These are phyloP conservation scores for Eragrostis nindensis DNA, from an alignment of 176 grass and related monocot genomes.

Conservation along the genomic window DNA sequence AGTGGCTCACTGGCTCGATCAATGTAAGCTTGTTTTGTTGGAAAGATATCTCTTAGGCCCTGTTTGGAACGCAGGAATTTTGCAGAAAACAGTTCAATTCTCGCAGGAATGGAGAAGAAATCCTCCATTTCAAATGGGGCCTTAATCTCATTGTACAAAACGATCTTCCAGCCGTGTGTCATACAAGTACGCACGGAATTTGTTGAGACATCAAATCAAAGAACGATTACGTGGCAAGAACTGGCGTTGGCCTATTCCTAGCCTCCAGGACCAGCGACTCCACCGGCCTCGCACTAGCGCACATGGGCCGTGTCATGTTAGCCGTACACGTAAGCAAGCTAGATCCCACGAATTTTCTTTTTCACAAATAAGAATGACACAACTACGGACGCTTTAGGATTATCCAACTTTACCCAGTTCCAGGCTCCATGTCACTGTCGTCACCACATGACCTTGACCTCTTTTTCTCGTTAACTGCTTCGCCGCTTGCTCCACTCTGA, in stretches of 20 bases:
- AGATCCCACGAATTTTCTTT: neutral
- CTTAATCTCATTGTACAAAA: too few relatives aligned
- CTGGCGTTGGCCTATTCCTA: neutral
- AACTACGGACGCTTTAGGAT: neutral
- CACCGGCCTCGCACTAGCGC: conserved; percentile 25
- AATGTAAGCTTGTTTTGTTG: too few relatives aligned
- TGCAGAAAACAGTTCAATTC: too few relatives aligned
- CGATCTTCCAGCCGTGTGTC: neutral
- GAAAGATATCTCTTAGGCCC: too few relatives aligned
- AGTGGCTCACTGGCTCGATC: too few relatives aligned
- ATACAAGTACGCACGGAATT: neutral
- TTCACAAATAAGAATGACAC: neutral
- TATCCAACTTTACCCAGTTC: neutral
- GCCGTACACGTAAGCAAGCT: neutral
- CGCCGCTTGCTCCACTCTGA: neutral
- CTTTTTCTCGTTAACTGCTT: neutral
- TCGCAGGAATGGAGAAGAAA: too few relatives aligned
- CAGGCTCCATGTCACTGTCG: neutral
- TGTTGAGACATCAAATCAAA: neutral
- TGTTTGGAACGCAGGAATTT: too few relatives aligned
- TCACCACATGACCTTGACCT: neutral
- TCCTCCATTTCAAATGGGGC: too few relatives aligned
- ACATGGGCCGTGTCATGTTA: conserved; percentile 32
- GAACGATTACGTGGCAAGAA: neutral
- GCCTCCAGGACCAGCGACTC: neutral